Evolutionary conservation across 352 stramenopile genomes (phyloP).

Genomic region (Globisporangium splendens): DNA sequence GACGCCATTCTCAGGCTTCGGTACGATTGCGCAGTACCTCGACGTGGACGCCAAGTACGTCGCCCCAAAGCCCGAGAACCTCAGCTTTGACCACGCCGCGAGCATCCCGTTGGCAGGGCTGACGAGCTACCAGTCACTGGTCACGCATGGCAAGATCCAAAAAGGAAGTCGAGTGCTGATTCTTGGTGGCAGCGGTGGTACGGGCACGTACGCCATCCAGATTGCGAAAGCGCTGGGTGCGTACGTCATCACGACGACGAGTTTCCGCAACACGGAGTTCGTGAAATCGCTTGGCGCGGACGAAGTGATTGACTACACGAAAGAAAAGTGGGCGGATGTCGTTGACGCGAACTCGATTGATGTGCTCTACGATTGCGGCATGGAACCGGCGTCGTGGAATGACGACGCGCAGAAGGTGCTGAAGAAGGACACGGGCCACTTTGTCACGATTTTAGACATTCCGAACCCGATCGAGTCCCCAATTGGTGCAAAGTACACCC

Average conservation of each 20-base stretch:
- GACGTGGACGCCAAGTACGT: slow-evolving; percentile 35
- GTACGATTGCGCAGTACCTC: slow-evolving; percentile 53
- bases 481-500: slow-evolving; percentile 36
- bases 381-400: slow-evolving; percentile 28
- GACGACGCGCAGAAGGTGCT: slow-evolving; percentile 26
- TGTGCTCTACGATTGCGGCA: slow-evolving; percentile 14
- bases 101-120: slow-evolving; percentile 46
- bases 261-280: slow-evolving; percentile 28
- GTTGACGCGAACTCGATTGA: slow-evolving; percentile 29
- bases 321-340: slow-evolving; percentile 27
- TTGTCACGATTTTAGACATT: slow-evolving; percentile 26
- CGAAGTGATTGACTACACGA: slow-evolving; percentile 59
- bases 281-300: slow-evolving; percentile 37
- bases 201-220: slow-evolving; percentile 54
- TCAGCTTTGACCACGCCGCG: slow-evolving; percentile 52
- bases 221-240: slow-evolving; percentile 54
- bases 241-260: slow-evolving; percentile 50
- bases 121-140: slow-evolving; percentile 53
- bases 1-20: slow-evolving; percentile 26
- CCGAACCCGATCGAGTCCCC: slow-evolving; percentile 42
- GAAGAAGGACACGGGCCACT: slow-evolving; percentile 23
- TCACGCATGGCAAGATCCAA: slow-evolving; percentile 26
- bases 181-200: slow-evolving; percentile 60
- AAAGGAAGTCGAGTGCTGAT: slow-evolving; percentile 37
- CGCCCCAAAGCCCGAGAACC: slow-evolving; percentile 40